These are phyloP conservation scores for Septoria petroselini DNA, from an alignment of 2,329 filamentous ascomycete species.

Conservation along the genomic window DNA sequence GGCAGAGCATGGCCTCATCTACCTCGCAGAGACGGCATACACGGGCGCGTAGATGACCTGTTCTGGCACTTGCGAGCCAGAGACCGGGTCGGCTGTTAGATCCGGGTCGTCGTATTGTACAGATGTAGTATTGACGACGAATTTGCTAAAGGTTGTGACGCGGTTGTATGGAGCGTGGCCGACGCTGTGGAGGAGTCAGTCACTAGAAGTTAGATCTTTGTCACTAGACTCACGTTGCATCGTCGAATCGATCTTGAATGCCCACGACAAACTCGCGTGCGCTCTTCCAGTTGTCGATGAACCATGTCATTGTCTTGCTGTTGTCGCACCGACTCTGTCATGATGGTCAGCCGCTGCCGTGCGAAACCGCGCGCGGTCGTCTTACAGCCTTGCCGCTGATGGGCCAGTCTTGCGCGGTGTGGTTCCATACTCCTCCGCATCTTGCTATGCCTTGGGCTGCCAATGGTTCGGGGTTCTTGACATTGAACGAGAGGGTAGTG, in stretches of 20 bases:
- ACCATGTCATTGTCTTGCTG: slow-evolving; percentile 28
- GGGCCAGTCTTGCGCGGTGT: slow-evolving; percentile 25
- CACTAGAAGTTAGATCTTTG: background rate
- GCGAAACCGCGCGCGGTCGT: background rate
- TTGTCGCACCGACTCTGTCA: slow-evolving; percentile 24
- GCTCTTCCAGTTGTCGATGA: slow-evolving; percentile 24
- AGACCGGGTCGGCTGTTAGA: background rate
- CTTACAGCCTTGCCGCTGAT: slow-evolving; percentile 10
- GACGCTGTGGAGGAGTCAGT: slow-evolving; percentile 25
- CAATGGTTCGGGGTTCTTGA: slow-evolving; percentile 34
- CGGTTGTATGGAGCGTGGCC: slow-evolving; percentile 34
- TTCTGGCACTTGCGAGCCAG: slow-evolving; percentile 19
- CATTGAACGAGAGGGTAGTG: slow-evolving; percentile 29
- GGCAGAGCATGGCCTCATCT: background rate
- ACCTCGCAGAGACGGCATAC: slow-evolving; percentile 16
- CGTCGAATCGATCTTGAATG: slow-evolving; percentile 31
- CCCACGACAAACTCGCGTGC: slow-evolving; percentile 28
- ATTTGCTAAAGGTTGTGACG: slow-evolving; percentile 30
- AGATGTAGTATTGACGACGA: slow-evolving; percentile 18
- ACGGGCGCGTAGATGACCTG: slow-evolving; percentile 20
- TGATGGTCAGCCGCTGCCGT: slow-evolving; percentile 4
- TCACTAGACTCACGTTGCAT: slow-evolving; percentile 29
- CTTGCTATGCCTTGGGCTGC: slow-evolving; percentile 25
- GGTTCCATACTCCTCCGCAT: slow-evolving; percentile 30
- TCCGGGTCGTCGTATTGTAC: slow-evolving; percentile 16